A percentile compares a stretch with the other conserved stretches of the same genome.
Conservation (phyloP, 2,329 filamentous ascomycete species). For the Beauveria australis region DNA sequence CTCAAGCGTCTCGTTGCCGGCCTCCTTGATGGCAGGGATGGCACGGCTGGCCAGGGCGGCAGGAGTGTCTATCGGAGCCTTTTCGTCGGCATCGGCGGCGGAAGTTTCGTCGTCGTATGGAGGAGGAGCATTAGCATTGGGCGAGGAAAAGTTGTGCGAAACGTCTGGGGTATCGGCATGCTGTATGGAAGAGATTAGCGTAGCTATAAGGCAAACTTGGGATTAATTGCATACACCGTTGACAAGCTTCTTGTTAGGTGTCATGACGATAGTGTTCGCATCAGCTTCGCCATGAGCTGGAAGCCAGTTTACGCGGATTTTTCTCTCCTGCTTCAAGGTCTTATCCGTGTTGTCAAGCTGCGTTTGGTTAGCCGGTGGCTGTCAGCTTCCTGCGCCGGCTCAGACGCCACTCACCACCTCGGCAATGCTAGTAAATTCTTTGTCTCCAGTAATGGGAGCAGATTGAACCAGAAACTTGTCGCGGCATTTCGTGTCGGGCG, state of each 20-base stretch:
- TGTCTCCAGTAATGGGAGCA: slow-evolving; percentile 71
- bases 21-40: slow-evolving; percentile 40
- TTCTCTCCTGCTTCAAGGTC: slow-evolving; percentile 76
- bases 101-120: slow-evolving; percentile 27
- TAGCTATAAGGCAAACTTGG: background rate
- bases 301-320: slow-evolving; percentile 88
- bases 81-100: slow-evolving; percentile 19
- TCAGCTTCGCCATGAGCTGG: slow-evolving; percentile 43
- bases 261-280: slow-evolving; percentile 20
- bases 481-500: slow-evolving; percentile 78
- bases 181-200: slow-evolving; percentile 16
- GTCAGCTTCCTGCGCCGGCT: background rate
- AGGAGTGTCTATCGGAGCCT: slow-evolving; percentile 11
- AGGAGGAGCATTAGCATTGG: slow-evolving; percentile 28
- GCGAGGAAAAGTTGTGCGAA: slow-evolving; percentile 38
- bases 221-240: slow-evolving; percentile 32
- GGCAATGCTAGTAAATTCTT: slow-evolving; percentile 72
- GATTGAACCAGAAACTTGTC: slow-evolving; percentile 98
- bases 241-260: slow-evolving; percentile 32
- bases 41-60: slow-evolving; percentile 24
- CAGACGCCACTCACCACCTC: slow-evolving; percentile 57
- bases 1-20: slow-evolving; percentile 35
- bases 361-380: slow-evolving; percentile 5
- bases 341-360: slow-evolving; percentile 79
- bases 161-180: slow-evolving; percentile 35